Evolutionary conservation across 129 eudicot species (phyloP), one percentile per base, ranked within the genome.

Genomic region (Lonicera japonica): DNA sequence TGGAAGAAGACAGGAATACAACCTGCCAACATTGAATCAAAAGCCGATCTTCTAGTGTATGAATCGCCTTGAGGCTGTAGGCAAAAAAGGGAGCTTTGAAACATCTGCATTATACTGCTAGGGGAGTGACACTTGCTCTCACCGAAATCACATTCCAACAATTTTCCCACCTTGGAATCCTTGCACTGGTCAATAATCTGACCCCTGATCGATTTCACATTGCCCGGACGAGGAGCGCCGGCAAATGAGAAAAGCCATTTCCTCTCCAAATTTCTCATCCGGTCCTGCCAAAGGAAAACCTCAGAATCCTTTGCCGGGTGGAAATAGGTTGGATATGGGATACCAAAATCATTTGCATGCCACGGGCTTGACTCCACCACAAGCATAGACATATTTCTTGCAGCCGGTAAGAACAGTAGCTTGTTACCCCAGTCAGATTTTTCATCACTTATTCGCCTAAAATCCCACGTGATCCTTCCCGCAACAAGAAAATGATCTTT

Each of bases 21-120:
- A 67, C 96, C 99, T 7, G 95, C 96, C 58, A 92, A 79, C 67
- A 92, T 92, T 6, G 99, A 80, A 76, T 92, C 99, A 50, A 92
- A 92, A 34, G 95, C 85, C 4, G 96, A 92, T 68, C 99, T 78
- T 61, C 99, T 74, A 7, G 96, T 85, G 65, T 73, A 80, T 16
- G 99, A 85, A 70, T 88, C 99, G 13, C 99, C 96, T 68, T 78
- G 89, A 4, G 99, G 96, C 70, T 92, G 99, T 21, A 92, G 72
- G 70, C 99, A 92, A 70, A 88, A 92, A 61, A 85, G 61, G 6
- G 95, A 92, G 60, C 83, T 75, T 61, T 85, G 99, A 70, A 92
- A 92, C 96, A 92, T 92, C 60, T 74, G 73, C 99, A 92, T 82
- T 21, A 92, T 72, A 58, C 82, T 88, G 58, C 85, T 76, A 4